phyloP scores from a whole-genome alignment of 164 flowering plant genomes.

The Liquidambar formosana region DNA sequence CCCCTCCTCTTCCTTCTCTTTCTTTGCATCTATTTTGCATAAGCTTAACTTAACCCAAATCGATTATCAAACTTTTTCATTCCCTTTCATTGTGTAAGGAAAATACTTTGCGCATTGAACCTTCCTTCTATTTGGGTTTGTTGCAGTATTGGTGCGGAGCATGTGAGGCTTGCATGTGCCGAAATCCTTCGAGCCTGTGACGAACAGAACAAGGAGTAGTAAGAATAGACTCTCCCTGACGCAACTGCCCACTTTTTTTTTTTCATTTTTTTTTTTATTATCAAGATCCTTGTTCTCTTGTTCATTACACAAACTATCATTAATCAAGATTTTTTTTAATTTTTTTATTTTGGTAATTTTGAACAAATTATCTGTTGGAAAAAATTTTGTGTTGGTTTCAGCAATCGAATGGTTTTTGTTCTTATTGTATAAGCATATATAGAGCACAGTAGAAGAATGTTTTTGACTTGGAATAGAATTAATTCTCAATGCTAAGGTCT shows the following conservation, averaged over 20 bases:
- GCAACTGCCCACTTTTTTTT: not conserved
- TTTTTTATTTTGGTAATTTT: not conserved
- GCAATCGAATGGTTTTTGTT: not conserved
- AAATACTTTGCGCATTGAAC: not conserved
- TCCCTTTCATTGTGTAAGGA: not conserved
- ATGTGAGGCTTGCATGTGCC: slow-evolving; percentile 13
- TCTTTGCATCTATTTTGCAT: not conserved
- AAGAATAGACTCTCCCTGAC: not conserved
- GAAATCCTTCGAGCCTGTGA: slow-evolving; percentile 15
- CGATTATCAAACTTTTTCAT: not conserved
- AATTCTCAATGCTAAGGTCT: not conserved
- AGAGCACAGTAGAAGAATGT: not conserved
- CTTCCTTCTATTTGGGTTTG: not conserved
- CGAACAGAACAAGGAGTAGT: slow-evolving; percentile 7
- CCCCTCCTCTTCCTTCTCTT: too few relatives aligned
- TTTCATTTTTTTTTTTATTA: too few relatives aligned
- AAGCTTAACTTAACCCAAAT: too few relatives aligned
- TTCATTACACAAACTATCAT: not conserved
- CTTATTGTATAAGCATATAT: not conserved
- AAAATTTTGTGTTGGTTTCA: not conserved
- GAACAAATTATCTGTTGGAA: not conserved
- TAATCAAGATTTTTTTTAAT: too few relatives aligned
- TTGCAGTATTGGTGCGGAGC: slow-evolving; percentile 20
- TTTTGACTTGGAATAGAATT: not conserved
- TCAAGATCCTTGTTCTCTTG: not conserved